phyloP scores from a whole-genome alignment of 139 green algal genomes.

The Gonium pectorale region DNA sequence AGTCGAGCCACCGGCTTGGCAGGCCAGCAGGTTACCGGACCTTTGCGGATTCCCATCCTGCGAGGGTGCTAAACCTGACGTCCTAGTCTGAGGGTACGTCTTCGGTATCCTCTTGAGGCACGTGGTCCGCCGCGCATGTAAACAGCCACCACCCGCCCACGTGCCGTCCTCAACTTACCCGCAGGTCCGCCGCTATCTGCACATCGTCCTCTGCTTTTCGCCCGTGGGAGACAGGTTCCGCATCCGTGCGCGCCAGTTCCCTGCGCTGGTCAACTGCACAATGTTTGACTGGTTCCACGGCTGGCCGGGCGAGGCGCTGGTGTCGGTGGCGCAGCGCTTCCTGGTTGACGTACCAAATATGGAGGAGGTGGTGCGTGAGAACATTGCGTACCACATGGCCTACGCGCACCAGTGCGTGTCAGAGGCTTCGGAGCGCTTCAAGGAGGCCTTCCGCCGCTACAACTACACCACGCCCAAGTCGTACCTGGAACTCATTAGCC shows the following conservation, averaged over 20 bases:
- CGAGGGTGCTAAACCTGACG: too few species aligned
- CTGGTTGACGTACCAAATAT: constrained; percentile 83
- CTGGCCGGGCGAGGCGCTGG: constrained; percentile 85
- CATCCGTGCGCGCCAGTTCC: constrained; percentile 84
- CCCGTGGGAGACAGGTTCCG: constrained; percentile 93
- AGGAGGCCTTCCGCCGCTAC: constrained; percentile 78
- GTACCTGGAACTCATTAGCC: constrained; percentile 92
- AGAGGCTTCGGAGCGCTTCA: constrained; percentile 65
- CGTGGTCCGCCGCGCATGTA: too few species aligned
- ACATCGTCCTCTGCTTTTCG: constrained; percentile 89
- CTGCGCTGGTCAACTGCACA: constrained; percentile 89
- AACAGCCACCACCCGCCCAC: too few species aligned
- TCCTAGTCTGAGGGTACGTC: too few species aligned
- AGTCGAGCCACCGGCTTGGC: too few species aligned
- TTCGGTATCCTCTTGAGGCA: too few species aligned
- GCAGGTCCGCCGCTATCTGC: too few species aligned
- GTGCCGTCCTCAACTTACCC: too few species aligned
- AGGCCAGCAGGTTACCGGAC: too few species aligned
- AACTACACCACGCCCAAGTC: constrained; percentile 94
- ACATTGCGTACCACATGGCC: constrained; percentile 90
- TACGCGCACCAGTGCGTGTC: constrained; percentile 79
- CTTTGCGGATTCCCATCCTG: too few species aligned
- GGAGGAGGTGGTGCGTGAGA: constrained; percentile 72
- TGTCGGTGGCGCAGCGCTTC: constrained; percentile 87
- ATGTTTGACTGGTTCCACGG: constrained; percentile 93